These are phyloP conservation scores for Rubia peregrina DNA, from an alignment of 305 asterid species.

Conservation along the genomic window DNA sequence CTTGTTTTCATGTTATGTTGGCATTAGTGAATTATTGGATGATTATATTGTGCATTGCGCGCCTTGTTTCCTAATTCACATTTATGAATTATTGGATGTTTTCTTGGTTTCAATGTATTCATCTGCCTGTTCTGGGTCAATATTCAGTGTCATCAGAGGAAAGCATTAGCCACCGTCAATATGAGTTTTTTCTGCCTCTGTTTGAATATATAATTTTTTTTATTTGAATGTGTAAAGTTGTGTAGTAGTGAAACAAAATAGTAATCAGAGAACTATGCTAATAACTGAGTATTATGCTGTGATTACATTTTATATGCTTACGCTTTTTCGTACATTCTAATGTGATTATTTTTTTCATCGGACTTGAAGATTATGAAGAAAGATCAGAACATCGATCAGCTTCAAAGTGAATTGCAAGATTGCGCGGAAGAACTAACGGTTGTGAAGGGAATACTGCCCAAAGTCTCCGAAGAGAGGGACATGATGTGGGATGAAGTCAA, in stretches of 20 bases:
- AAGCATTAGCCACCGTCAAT: not conserved
- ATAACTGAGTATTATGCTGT: not conserved
- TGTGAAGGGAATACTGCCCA: slow-evolving; percentile 66
- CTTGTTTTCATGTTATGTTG: not conserved
- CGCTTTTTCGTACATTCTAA: not conserved
- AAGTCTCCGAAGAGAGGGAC: slow-evolving; percentile 89
- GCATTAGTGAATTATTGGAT: not conserved
- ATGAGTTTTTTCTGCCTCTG: not conserved
- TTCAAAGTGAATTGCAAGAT: slow-evolving; percentile 71
- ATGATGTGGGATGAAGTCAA: slow-evolving; percentile 83
- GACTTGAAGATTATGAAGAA: slow-evolving; percentile 61
- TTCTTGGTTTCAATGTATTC: not conserved
- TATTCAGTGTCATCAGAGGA: not conserved
- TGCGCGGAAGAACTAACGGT: slow-evolving; percentile 60
- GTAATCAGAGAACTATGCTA: not conserved
- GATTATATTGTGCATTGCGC: not conserved
- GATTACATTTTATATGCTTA: no score
- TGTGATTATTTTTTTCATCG: not conserved
- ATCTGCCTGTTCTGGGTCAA: not conserved
- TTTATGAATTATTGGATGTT: not conserved
- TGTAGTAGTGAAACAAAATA: not conserved
- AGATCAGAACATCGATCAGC: slow-evolving; percentile 64
- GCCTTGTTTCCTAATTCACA: not conserved
- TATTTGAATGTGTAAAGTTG: not conserved
- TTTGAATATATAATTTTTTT: not conserved